Conservation (phyloP, 805 yeast genomes). For the Monosporozyma solicola region DNA sequence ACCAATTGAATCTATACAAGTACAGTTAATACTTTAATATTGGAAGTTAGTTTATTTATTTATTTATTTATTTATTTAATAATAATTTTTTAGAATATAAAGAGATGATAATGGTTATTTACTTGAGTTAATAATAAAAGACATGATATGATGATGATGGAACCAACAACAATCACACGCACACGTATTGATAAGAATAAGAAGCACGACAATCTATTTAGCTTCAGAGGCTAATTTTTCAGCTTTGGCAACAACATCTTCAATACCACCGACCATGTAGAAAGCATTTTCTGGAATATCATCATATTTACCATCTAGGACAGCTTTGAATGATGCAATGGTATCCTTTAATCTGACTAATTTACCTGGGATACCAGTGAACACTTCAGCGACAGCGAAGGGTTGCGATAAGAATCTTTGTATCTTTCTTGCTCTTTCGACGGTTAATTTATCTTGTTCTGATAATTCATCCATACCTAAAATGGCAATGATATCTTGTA, state of each 20-base stretch:
- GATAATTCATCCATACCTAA: constrained; percentile 99
- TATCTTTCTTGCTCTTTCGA: constrained; percentile 99
- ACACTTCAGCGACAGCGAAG: constrained; percentile 98
- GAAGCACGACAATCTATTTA: constrained; percentile 14
- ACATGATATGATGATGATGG: background rate
- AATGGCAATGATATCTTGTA: constrained; percentile 99
- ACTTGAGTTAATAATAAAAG: background rate
- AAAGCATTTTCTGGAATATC: constrained; percentile 98
- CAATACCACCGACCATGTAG: constrained; percentile 99
- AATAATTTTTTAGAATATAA: background rate
- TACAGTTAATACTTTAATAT: background rate
- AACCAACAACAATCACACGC: background rate
- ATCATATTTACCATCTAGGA: constrained; percentile 97
- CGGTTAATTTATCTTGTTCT: constrained; percentile 96
- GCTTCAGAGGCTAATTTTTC: constrained; percentile 96
- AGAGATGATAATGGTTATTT: background rate
- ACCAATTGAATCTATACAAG: background rate
- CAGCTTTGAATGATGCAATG: constrained; percentile 88
- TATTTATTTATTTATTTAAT: background rate
- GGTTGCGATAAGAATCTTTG: constrained; percentile 99
- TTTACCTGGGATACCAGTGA: constrained; percentile 99
- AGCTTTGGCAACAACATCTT: constrained; percentile 97
- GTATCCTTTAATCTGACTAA: constrained; percentile 96
- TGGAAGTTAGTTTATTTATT: background rate
- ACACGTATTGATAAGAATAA: background rate